Base-by-base conservation (phyloP, 106 monocot species). In the Ottelia alismoides region DNA sequence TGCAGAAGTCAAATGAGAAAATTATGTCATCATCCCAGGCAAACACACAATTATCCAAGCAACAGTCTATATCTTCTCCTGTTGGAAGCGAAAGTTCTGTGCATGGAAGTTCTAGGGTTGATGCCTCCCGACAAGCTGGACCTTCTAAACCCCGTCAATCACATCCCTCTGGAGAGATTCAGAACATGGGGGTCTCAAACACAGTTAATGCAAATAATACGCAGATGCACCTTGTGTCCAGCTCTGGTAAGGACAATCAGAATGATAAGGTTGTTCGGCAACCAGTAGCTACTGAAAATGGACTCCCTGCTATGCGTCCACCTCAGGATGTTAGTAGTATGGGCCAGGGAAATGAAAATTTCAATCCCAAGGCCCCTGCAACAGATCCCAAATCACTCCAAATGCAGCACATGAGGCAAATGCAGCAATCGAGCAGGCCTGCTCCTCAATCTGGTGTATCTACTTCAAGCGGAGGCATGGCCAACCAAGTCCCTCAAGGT, bases 1-100 rank as follows among this genome's bases (percentile, higher is more conserved):
- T 71, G 58, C 88, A 72, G 35, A 82, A 74, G 70, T 26, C 65
- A 28, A 76, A 70, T 61, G 82, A 82, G n/a, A 9, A 49, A 49
- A 14, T 11, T 49, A 20, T n/a, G 40, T 44, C 26, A 58, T 40
- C 51, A 55, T 71, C 62, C 22, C 60, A 63, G 25, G 63, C 70
- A 53, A 18, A 66, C 47, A 51, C 68, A 23, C 66, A 81, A 7
- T 60, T 70, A 12, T 70, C 68, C 27, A 76, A 75, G 58, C 80
- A 68, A 27, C 67, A 73, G 25, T 51, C 60, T 25, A 60, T 75
- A 47, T 55, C 83, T 22, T 71, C 87, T 20, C 62, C 79, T 20
- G 73, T 65, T 51, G 77, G 64, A 5, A 71, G 69, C 69, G 92
- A 87, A 69, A 79, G 58, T 72, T 74, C 74, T 52, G 72, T 54